A percentile compares a stretch with the other conserved stretches of the same genome.
These are phyloP conservation scores for Diospyros kaki DNA, from an alignment of 148 eudicot species.

Conservation along the genomic window DNA sequence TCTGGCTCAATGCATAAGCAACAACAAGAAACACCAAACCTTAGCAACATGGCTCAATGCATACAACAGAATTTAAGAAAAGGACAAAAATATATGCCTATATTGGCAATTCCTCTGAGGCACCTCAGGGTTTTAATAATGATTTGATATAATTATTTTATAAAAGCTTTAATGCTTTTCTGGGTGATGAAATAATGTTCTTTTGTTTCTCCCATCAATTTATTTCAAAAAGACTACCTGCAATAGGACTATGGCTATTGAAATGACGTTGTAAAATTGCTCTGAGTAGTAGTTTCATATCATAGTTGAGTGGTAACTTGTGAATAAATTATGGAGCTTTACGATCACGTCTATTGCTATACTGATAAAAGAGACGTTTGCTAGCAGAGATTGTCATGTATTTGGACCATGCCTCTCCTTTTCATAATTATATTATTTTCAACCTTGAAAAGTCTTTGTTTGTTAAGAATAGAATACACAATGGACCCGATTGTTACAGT, in stretches of 20 bases:
- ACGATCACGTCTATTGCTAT: not conserved
- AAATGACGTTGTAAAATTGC: not conserved
- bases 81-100: not conserved
- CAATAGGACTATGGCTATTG: not conserved
- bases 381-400: not conserved
- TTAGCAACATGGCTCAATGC: too few species aligned
- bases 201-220: not conserved
- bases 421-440: not conserved
- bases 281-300: slow-evolving; percentile 4
- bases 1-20: not conserved
- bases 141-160: not conserved
- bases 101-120: not conserved
- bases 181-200: not conserved
- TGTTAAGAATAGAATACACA: not conserved
- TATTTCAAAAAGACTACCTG: not conserved
- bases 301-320: not conserved
- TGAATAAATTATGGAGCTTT: slow-evolving; percentile 3
- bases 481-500: not conserved
- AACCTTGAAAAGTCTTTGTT: not conserved
- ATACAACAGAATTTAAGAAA: too few species aligned
- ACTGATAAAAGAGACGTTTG: not conserved
- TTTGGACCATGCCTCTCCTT: not conserved
- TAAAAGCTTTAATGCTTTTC: slow-evolving; percentile 10
- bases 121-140: not conserved
- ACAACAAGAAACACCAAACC: too few species aligned